A percentile compares a stretch with the other conserved stretches of the same genome.
These are phyloP conservation scores for Colletotrichum simmondsii DNA, from an alignment of 2,329 filamentous ascomycete species.

Conservation along the genomic window DNA sequence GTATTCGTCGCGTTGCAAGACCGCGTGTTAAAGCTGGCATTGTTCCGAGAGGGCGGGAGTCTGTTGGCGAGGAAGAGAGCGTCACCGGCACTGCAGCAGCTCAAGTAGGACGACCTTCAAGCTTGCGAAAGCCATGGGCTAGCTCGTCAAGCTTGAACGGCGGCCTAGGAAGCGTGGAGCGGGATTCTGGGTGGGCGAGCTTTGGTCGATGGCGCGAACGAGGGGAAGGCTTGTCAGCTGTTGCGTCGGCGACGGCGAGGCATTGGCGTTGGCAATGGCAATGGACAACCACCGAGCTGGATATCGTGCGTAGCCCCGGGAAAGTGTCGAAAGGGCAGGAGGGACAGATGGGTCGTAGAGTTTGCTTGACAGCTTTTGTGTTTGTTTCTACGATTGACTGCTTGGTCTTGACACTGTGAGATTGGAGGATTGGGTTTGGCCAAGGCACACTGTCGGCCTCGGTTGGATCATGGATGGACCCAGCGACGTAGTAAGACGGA, in stretches of 20 bases:
- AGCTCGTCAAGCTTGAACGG: slow-evolving; percentile 4
- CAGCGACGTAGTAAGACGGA: slow-evolving; percentile 30
- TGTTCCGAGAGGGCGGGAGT: slow-evolving; percentile 10
- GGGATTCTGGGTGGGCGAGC: background rate
- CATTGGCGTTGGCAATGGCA: slow-evolving; percentile 33
- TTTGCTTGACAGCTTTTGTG: background rate
- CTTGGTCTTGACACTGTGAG: background rate
- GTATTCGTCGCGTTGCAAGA: slow-evolving; percentile 25
- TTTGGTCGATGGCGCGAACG: slow-evolving; percentile 12
- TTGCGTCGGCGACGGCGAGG: slow-evolving; percentile 27
- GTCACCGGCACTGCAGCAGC: slow-evolving; percentile 31
- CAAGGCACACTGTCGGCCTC: slow-evolving; percentile 20
- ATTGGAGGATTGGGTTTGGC: slow-evolving; percentile 15
- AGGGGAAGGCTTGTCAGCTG: slow-evolving; percentile 18
- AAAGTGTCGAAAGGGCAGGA: background rate
- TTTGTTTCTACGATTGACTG: background rate
- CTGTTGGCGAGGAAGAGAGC: slow-evolving; percentile 4
- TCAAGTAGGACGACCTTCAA: slow-evolving; percentile 25
- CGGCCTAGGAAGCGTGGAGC: background rate
- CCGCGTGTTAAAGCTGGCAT: slow-evolving; percentile 24
- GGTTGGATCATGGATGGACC: slow-evolving; percentile 31
- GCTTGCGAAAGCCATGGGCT: slow-evolving; percentile 32
- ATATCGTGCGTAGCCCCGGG: background rate
- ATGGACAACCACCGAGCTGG: slow-evolving; percentile 16
- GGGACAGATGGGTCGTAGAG: background rate